Evolutionary conservation across 2,329 filamentous ascomycete genomes (phyloP), one percentile per base, ranked within the genome.

Genomic region (Sclerotiophoma versabilis): DNA sequence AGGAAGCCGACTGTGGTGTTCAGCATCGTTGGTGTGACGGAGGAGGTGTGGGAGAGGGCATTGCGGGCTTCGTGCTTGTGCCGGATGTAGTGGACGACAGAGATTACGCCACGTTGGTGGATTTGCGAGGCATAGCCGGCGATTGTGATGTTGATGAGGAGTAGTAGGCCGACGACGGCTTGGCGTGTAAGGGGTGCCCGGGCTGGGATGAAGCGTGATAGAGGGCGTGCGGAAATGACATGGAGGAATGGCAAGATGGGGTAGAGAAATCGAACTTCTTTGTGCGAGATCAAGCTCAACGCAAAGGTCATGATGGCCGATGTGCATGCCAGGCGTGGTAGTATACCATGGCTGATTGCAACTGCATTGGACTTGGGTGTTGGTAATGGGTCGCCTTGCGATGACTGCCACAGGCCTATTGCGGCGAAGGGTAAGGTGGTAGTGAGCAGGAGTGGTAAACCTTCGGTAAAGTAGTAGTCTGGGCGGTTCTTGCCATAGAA

Each of bases 251-350:
- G 93, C 1, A 98, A 83, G 15, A 99, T 83, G 1, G 95, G 93
- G 68, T 96, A 96, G 63, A 98, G 90, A 79, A 99, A 99, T 68
- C 95, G 91, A 65, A 96, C 91, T 81, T 99, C 95, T 75, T 99
- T 99, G 78, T 99, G 95, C 1, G 92, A 87, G 62, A 98, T 90
- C 39, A 90, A 70, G 1, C 91, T 96, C 27, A 98, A 82, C 1
- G 77, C 71, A 9, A 90, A 77, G 52, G 88, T 89, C 25, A 85
- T 75, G 49, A 87, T 59, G 34, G 88, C 81, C 7, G 85, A 79
- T 25, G 72, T 72, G 60, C 67, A 74, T 37, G 71, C 66, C 14
- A 77, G 65, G 29, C 66, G 60, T 14, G 57, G 17, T n/a, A 72
- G 55, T 26, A 71, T 63, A 15, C 38, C 56, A 22, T 50, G 54